Evolutionary conservation across 1,284 basidiomycete species (phyloP).

Genomic region (Coniophora puteana): DNA sequence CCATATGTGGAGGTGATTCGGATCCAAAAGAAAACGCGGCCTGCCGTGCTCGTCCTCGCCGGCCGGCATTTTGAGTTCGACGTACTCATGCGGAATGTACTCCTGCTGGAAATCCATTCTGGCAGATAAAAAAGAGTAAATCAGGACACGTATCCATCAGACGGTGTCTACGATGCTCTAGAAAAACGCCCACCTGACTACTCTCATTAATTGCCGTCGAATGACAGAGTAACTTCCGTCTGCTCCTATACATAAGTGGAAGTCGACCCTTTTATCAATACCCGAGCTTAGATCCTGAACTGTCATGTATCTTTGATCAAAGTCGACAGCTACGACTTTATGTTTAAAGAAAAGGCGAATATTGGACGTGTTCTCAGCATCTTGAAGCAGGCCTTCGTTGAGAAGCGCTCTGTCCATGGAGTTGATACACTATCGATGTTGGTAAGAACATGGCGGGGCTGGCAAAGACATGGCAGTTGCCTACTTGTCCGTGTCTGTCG

Average conservation of each 20-base stretch:
- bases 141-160: slow-evolving; percentile 10
- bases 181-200: slow-evolving; percentile 63
- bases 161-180: too few species aligned
- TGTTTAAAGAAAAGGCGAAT: slow-evolving; percentile 78
- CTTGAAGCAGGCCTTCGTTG: slow-evolving; percentile 80
- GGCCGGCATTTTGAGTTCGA: slow-evolving; percentile 94
- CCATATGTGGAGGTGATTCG: slow-evolving; percentile 98
- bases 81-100: slow-evolving; percentile 94
- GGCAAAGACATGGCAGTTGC: slow-evolving; percentile 29
- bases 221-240: slow-evolving; percentile 89
- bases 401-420: slow-evolving; percentile 88
- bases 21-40: slow-evolving; percentile 80
- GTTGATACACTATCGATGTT: slow-evolving; percentile 95
- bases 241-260: slow-evolving; percentile 85
- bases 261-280: slow-evolving; percentile 46
- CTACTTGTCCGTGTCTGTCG: slow-evolving; percentile 82
- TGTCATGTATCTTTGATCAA: slow-evolving; percentile 61
- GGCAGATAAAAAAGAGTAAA: slow-evolving; percentile 15
- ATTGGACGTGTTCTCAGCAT: slow-evolving; percentile 58
- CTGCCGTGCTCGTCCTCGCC: slow-evolving; percentile 60
- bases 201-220: slow-evolving; percentile 85
- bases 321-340: slow-evolving; percentile 71
- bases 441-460: slow-evolving; percentile 17
- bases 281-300: slow-evolving; percentile 43
- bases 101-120: slow-evolving; percentile 94